phyloP scores from a whole-genome alignment of 139 green algal species.

The Trebouxia sp. region DNA sequence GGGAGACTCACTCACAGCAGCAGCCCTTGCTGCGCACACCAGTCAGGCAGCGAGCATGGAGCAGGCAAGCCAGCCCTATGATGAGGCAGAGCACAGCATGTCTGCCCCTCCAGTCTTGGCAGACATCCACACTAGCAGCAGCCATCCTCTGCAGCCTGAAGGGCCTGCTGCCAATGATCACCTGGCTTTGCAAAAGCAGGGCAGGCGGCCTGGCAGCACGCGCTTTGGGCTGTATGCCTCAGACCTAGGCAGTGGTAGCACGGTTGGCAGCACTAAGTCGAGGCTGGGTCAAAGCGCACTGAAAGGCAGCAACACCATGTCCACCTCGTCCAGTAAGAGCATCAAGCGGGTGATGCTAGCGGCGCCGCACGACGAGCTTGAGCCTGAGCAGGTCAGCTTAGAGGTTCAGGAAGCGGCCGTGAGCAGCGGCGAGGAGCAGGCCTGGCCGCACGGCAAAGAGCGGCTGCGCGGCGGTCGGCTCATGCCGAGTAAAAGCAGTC shows the following conservation, averaged over 20 bases:
- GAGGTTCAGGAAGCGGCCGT: neutral
- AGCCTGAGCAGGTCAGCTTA: neutral
- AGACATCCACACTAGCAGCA: conserved; percentile 26
- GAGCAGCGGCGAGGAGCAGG: neutral
- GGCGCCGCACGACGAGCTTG: neutral
- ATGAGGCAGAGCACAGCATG: neutral
- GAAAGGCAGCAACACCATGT: conserved; percentile 2
- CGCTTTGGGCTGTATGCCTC: neutral
- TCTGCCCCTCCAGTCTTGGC: neutral
- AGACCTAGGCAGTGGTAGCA: neutral
- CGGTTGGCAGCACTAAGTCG: neutral
- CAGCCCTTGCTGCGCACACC: conserved; percentile 9
- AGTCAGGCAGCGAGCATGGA: neutral
- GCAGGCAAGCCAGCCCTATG: neutral
- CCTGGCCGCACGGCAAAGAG: neutral
- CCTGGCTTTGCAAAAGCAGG: neutral
- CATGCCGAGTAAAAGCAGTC: neutral
- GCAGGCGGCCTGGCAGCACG: neutral
- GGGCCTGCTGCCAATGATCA: neutral
- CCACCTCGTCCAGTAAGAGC: neutral
- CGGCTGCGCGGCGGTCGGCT: neutral
- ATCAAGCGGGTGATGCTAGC: neutral
- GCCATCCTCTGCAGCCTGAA: neutral
- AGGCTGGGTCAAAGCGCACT: conserved; percentile 15
- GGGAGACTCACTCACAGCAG: neutral